A percentile compares a stretch with the other conserved stretches of the same genome.
phyloP scores from a whole-genome alignment of 192 early-diverging fungal genomes.

The Linnemannia exigua region DNA sequence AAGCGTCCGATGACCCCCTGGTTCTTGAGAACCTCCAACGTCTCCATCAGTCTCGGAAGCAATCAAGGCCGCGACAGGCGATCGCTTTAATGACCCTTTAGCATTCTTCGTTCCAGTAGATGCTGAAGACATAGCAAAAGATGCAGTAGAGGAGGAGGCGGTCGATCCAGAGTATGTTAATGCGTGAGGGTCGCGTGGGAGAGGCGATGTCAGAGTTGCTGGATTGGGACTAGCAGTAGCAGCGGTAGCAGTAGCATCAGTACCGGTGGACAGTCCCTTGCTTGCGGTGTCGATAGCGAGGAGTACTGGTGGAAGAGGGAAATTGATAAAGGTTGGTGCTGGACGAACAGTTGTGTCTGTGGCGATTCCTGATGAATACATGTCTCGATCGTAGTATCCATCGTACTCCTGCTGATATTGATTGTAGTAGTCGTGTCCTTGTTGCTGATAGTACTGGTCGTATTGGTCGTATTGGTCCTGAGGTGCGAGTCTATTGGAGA shows the following conservation, averaged over 20 bases:
- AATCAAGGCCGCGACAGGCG: constrained; percentile 1
- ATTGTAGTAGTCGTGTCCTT: not conserved
- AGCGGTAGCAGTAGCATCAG: not conserved
- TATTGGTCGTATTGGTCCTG: not conserved
- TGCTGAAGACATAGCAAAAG: not conserved
- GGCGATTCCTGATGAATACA: not conserved
- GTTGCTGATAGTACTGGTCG: not conserved
- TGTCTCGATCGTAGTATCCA: not conserved
- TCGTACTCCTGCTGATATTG: not conserved
- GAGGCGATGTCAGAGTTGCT: not conserved
- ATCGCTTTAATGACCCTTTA: not conserved
- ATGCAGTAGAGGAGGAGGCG: not conserved
- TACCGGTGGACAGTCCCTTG: not conserved
- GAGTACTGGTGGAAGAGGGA: not conserved
- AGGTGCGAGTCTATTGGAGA: not conserved
- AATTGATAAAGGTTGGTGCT: not conserved
- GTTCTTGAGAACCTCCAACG: not conserved
- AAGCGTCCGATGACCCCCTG: not conserved
- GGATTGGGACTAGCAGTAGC: not conserved
- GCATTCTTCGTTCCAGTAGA: not conserved
- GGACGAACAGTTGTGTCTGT: not conserved
- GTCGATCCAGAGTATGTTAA: not conserved
- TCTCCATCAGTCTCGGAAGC: not conserved
- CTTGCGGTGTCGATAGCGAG: not conserved
- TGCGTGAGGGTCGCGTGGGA: not conserved